These are phyloP conservation scores for Abortiporus biennis DNA, from an alignment of 1,284 basidiomycete species.

Conservation along the genomic window DNA sequence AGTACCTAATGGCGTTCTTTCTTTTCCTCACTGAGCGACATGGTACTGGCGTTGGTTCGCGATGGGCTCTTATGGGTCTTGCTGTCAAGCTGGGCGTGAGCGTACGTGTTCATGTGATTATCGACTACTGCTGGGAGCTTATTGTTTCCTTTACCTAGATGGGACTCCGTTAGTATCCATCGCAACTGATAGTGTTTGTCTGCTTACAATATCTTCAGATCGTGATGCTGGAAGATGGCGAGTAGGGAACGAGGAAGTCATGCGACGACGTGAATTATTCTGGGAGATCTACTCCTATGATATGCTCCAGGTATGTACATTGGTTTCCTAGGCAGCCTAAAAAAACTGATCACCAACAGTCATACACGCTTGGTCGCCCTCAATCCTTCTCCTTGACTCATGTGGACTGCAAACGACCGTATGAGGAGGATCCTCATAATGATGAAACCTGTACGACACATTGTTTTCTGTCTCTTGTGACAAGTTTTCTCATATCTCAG, in stretches of 20 bases:
- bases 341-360: constrained; percentile 28
- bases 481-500: neutral
- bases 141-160: constrained; percentile 37
- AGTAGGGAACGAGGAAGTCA: constrained; percentile 51
- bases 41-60: constrained; percentile 62
- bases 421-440: constrained; percentile 42
- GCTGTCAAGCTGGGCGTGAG: constrained; percentile 74
- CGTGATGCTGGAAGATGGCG: constrained; percentile 68
- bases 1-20: constrained; percentile 77
- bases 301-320: constrained; percentile 49
- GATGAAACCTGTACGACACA: constrained; percentile 58
- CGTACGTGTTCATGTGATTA: constrained; percentile 36
- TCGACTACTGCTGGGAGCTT: neutral
- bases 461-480: no score
- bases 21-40: constrained; percentile 71
- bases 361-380: constrained; percentile 69
- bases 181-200: constrained; percentile 6
- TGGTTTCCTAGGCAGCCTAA: neutral
- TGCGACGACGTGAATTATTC: constrained; percentile 60
- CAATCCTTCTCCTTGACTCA: constrained; percentile 68
- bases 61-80: constrained; percentile 75
- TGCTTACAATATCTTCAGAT: constrained; percentile 37
- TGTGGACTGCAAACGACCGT: constrained; percentile 69
- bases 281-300: constrained; percentile 77
- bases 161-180: constrained; percentile 68